These are phyloP conservation scores for Malus hybrid DNA, from an alignment of 331 rosid species.

Conservation along the genomic window DNA sequence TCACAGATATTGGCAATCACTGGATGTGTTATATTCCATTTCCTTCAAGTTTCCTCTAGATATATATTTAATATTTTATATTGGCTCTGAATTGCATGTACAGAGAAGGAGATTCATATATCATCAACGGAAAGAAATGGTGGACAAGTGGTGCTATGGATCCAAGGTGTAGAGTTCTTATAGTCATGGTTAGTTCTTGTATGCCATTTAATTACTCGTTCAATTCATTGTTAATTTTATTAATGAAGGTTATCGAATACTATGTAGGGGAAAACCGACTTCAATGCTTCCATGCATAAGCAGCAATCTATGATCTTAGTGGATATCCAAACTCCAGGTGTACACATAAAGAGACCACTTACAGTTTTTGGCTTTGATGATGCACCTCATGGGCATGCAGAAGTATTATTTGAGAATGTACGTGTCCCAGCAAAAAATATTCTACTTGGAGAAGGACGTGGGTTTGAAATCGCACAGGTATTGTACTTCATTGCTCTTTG, in stretches of 20 bases:
- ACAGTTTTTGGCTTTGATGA: constrained; percentile 90
- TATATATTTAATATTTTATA: background rate
- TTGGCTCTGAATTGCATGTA: background rate
- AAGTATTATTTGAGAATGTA: constrained; percentile 69
- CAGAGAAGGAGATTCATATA: constrained; percentile 78
- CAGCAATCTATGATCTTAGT: constrained; percentile 97
- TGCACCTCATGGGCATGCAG: constrained; percentile 99
- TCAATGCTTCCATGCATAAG: constrained; percentile 64
- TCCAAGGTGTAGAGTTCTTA: constrained; percentile 83
- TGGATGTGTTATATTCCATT: background rate
- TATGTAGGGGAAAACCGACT: constrained; percentile 84
- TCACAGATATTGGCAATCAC: background rate
- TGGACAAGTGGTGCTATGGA: constrained; percentile 99
- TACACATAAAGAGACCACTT: constrained; percentile 74
- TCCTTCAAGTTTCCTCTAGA: background rate
- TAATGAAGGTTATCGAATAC: constrained; percentile 14
- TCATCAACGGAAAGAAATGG: constrained; percentile 91
- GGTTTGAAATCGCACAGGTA: constrained; percentile 98
- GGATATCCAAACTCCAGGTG: constrained; percentile 75
- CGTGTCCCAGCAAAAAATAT: constrained; percentile 67
- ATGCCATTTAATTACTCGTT: constrained; percentile 4
- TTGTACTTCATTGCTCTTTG: constrained; percentile 2
- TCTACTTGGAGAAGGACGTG: constrained; percentile 87
- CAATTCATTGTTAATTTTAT: constrained; percentile 6
- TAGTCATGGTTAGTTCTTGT: constrained; percentile 72